These are phyloP conservation scores for Hypomyces perniciosus DNA, from an alignment of 2,329 filamentous ascomycete species.

Conservation along the genomic window DNA sequence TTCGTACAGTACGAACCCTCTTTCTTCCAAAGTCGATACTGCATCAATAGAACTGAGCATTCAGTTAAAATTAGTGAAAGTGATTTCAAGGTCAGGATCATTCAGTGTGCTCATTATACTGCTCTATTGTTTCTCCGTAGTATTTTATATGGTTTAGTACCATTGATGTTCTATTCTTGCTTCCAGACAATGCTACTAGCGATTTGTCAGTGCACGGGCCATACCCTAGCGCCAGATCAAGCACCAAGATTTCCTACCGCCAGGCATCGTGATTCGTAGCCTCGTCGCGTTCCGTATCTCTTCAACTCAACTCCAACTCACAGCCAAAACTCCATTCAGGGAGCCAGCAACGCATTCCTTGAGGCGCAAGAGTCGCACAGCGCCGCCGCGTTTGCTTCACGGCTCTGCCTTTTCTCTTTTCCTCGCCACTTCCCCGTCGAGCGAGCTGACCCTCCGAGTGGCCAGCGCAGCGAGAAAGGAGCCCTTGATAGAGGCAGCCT, in stretches of 20 bases:
- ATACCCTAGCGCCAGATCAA: constrained; percentile 5
- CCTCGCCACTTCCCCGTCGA: neutral
- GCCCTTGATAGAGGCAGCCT: neutral
- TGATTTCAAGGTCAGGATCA: neutral
- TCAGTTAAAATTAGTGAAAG: too few relatives aligned
- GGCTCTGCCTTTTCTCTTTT: neutral
- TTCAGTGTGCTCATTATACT: neutral
- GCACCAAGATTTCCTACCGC: constrained; percentile 5
- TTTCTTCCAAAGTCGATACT: too few relatives aligned
- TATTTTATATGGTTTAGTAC: too few relatives aligned
- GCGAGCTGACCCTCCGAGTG: neutral
- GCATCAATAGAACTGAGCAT: too few relatives aligned
- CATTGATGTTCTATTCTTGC: too few relatives aligned
- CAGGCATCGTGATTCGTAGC: constrained; percentile 7
- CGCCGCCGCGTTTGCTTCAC: constrained; percentile 11
- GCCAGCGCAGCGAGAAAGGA: neutral
- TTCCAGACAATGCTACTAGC: too few relatives aligned
- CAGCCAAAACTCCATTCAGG: neutral
- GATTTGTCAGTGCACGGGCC: constrained; percentile 4
- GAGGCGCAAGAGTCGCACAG: constrained; percentile 7
- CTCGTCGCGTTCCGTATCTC: constrained; percentile 11
- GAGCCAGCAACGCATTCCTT: constrained; percentile 12
- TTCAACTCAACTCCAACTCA: neutral
- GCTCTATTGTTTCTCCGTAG: neutral
- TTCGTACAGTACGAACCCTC: too few relatives aligned